Percentiles rank a stretch among this genome's conserved stretches.
These are phyloP conservation scores for Capsicum pubescens DNA, from an alignment of 257 asterid genomes.

Conservation along the genomic window DNA sequence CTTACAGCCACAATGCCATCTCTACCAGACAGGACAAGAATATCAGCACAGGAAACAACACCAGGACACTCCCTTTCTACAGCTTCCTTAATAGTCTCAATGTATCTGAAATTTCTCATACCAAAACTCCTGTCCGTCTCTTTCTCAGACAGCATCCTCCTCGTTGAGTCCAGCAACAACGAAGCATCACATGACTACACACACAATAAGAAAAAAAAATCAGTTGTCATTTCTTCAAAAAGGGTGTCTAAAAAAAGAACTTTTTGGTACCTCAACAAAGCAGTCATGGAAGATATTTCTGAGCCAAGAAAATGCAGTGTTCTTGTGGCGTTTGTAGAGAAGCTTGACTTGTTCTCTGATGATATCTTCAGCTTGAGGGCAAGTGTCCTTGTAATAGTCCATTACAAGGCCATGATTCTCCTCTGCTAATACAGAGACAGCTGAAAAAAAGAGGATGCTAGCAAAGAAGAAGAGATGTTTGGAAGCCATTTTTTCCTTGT, in stretches of 20 bases:
- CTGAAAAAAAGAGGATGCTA: constrained; percentile 38
- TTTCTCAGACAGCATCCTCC: constrained; percentile 87
- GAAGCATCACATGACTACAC: constrained; percentile 97
- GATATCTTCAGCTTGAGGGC: constrained; percentile 97
- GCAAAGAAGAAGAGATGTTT: constrained; percentile 53
- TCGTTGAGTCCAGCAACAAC: constrained; percentile 85
- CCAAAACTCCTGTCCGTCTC: constrained; percentile 95
- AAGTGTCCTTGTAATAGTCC: constrained; percentile 81
- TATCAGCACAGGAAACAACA: constrained; percentile 91
- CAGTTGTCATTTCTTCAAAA: not conserved
- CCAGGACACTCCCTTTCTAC: constrained; percentile 96
- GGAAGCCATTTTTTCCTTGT: constrained; percentile 42
- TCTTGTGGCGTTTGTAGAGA: constrained; percentile 97
- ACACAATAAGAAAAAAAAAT: not conserved
- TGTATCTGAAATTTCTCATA: constrained; percentile 92
- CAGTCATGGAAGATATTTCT: constrained; percentile 99
- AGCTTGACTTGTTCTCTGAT: constrained; percentile 88
- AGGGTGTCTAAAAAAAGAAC: not conserved
- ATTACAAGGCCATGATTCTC: constrained; percentile 56
- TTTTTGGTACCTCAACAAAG: constrained; percentile 71
- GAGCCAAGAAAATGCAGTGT: constrained; percentile 98
- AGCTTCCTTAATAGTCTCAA: constrained; percentile 87
- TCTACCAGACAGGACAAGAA: constrained; percentile 89
- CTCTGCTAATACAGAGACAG: constrained; percentile 49
- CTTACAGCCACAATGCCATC: constrained; percentile 81